These are phyloP conservation scores for Oryza nivara DNA, from an alignment of 176 grass and related monocot genomes.

Conservation along the genomic window DNA sequence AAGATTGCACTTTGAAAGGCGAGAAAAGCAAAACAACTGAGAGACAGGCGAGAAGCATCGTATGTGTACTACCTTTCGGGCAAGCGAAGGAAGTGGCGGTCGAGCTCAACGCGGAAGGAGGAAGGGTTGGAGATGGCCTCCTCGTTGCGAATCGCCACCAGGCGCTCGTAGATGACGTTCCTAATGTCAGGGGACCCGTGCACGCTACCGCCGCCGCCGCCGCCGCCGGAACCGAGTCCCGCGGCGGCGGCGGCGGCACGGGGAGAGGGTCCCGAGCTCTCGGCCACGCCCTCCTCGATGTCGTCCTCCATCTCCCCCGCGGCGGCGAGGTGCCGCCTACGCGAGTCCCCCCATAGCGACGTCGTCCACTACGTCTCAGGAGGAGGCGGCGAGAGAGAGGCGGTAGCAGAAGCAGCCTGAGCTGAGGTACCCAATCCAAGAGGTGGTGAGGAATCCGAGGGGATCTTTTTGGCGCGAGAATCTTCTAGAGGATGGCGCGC, in stretches of 20 bases:
- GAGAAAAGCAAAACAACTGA: neutral
- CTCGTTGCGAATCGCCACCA: conserved; percentile 47
- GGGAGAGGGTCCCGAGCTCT: conserved; percentile 55
- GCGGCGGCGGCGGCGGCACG: neutral
- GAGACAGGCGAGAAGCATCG: neutral
- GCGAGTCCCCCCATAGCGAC: conserved; percentile 21
- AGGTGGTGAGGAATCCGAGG: conserved; percentile 41
- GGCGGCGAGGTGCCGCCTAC: conserved; percentile 39
- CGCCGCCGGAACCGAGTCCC: neutral
- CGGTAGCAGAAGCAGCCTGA: neutral
- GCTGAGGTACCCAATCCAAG: neutral
- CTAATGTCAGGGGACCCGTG: conserved; percentile 30
- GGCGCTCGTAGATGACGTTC: conserved; percentile 62
- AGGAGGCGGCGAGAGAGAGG: neutral
- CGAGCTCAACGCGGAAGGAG: conserved; percentile 49
- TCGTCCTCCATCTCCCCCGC: conserved; percentile 24
- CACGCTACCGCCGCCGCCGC: conserved; percentile 22
- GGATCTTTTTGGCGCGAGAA: conserved; percentile 52
- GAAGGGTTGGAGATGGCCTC: conserved; percentile 54
- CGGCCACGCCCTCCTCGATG: conserved; percentile 66
- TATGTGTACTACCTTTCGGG: conserved; percentile 52
- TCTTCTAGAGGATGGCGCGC: conserved; percentile 36
- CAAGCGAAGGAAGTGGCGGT: conserved; percentile 58
- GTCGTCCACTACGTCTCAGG: neutral
- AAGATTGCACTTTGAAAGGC: neutral